Evolutionary conservation across 169 alveolate species (phyloP), one percentile per base, ranked within the genome.

Genomic region (Plasmodium coatneyi): DNA sequence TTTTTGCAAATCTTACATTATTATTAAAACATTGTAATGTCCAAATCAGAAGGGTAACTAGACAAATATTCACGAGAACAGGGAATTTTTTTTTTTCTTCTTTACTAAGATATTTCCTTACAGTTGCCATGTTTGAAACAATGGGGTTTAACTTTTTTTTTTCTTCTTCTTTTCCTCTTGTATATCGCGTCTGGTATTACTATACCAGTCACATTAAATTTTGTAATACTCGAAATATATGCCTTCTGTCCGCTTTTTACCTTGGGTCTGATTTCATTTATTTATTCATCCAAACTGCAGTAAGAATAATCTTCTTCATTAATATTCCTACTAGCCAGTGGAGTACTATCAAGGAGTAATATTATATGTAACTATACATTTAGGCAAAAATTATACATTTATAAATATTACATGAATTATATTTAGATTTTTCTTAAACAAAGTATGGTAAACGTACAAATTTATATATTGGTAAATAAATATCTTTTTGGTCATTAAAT

Each of bases 1-100:
- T 66, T 66, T 22, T 66, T 66, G 22, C 36, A 25, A 25, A 41
- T 41, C 84, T n/a, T 79, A 79, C 84, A 30, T 79, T 79, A 79
- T 79, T 79, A 79, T 79, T 41, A 79, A 79, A 79, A 79, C 84
- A 79, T 41, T 79, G 60, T 79, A 79, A 41, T 34, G 70, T 43
- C 70, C 60, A 79, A 79, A 79, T 39, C 39, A 79, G 54, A 79
- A 79, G 34, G 49, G 84, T 41, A 36, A 39, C 49, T 79, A 79
- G 36, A 49, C 3, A 34, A 41, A 79, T 36, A 79, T 79, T 79
- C 25, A 41, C 30, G 4, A 30, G 41, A 41, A 41, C 16, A 7
- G 4, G 32, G 34, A 79, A 19, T 22, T 25, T 79, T 0, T 41
- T 36, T 16, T n/a, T 79, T 43, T 43, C 43, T 41, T 6, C 84